A percentile compares a stretch with the other conserved stretches of the same genome.
These are phyloP conservation scores for Leccinum pellstonianum DNA, from an alignment of 768 basidiomycete species.

Conservation along the genomic window DNA sequence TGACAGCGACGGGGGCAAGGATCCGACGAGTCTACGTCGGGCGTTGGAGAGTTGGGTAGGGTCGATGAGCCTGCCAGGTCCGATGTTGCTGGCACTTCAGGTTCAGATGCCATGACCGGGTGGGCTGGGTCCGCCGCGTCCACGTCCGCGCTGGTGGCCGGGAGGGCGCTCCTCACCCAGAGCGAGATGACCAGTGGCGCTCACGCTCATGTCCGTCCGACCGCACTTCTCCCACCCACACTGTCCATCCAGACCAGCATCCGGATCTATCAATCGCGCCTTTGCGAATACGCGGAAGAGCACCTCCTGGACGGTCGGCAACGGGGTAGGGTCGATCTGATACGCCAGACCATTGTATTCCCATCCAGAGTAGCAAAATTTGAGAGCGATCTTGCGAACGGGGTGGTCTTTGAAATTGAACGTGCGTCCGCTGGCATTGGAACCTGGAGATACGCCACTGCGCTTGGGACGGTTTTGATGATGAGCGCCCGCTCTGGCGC, in stretches of 20 bases:
- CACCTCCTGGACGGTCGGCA: slow-evolving; percentile 90
- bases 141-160: slow-evolving; percentile 2
- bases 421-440: slow-evolving; percentile 29
- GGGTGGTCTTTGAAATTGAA: slow-evolving; percentile 72
- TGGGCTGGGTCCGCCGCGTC: background rate
- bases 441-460: slow-evolving; percentile 10
- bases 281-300: slow-evolving; percentile 78
- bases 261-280: slow-evolving; percentile 72
- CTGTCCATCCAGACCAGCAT: slow-evolving; percentile 73
- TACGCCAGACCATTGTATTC: slow-evolving; percentile 89
- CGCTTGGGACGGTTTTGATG: slow-evolving; percentile 17
- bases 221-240: slow-evolving; percentile 93
- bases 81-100: background rate
- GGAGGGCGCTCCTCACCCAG: slow-evolving; percentile 78
- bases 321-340: slow-evolving; percentile 65
- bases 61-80: background rate
- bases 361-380: slow-evolving; percentile 91
- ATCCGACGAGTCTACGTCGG: slow-evolving; percentile 5
- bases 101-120: background rate
- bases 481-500: slow-evolving; percentile 11
- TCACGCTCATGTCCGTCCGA: slow-evolving; percentile 93
- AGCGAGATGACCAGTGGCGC: slow-evolving; percentile 90
- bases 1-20: no score
- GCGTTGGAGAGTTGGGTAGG: background rate
- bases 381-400: slow-evolving; percentile 87